A percentile compares a stretch with the other conserved stretches of the same genome.
These are phyloP conservation scores for Adansonia madagascariensis DNA, from an alignment of 441 rosid genomes.

Conservation along the genomic window DNA sequence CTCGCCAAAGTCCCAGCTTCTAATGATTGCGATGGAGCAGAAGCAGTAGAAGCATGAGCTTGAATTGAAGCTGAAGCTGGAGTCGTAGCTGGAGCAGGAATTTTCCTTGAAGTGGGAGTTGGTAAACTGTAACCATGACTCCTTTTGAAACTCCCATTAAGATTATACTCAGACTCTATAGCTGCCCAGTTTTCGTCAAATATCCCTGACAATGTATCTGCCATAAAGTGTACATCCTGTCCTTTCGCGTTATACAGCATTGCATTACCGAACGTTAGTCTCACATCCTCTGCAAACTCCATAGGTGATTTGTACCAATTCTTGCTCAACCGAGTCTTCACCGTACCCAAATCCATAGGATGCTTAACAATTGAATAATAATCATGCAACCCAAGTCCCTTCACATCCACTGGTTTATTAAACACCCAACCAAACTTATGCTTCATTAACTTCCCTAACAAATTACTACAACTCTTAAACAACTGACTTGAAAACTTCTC, in stretches of 20 bases:
- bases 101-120: slow-evolving; percentile 45
- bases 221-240: slow-evolving; percentile 84
- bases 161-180: slow-evolving; percentile 49
- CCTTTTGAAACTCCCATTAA: slow-evolving; percentile 32
- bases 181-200: slow-evolving; percentile 77
- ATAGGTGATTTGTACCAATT: slow-evolving; percentile 65
- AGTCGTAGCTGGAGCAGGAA: slow-evolving; percentile 25
- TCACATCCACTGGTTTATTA: slow-evolving; percentile 77
- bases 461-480: slow-evolving; percentile 56
- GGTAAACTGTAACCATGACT: slow-evolving; percentile 35
- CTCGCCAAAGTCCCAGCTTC: slow-evolving; percentile 55
- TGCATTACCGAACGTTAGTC: slow-evolving; percentile 86
- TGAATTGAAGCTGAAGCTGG: slow-evolving; percentile 31
- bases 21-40: slow-evolving; percentile 38
- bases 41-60: slow-evolving; percentile 19
- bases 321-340: slow-evolving; percentile 62
- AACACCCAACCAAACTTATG: slow-evolving; percentile 87
- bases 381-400: slow-evolving; percentile 70
- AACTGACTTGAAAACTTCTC: slow-evolving; percentile 44
- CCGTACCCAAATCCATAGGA: slow-evolving; percentile 97
- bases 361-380: slow-evolving; percentile 68
- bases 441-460: slow-evolving; percentile 77
- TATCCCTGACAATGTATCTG: slow-evolving; percentile 50
- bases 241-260: slow-evolving; percentile 80
- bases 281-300: slow-evolving; percentile 88